Evolutionary conservation across 495 filamentous ascomycete genomes (phyloP).

Genomic region (Podospora pseudopauciseta): DNA sequence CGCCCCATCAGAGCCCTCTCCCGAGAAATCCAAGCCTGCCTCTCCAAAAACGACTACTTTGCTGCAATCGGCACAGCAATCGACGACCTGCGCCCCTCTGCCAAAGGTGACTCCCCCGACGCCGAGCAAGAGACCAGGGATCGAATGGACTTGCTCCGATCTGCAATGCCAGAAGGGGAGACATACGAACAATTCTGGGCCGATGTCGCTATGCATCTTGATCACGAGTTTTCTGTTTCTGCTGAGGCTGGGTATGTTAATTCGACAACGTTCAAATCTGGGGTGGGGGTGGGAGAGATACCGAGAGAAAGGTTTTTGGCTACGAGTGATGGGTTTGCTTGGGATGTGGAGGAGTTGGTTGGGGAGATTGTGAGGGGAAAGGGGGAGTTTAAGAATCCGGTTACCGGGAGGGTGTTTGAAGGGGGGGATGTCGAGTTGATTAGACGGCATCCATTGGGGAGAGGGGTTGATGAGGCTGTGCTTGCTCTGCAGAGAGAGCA

Average conservation of each 20-base stretch:
- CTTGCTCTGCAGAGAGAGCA: background rate
- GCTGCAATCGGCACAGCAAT: background rate
- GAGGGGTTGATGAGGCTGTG: background rate
- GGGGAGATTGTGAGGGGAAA: background rate
- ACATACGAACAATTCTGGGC: background rate
- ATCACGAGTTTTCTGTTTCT: background rate
- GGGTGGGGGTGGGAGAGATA: background rate
- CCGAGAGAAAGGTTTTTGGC: slow-evolving; percentile 4
- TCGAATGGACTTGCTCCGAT: background rate
- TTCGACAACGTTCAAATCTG: background rate
- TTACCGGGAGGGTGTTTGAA: background rate
- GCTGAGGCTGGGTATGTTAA: background rate
- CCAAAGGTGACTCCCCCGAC: background rate
- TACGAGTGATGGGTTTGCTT: background rate
- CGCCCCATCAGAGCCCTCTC: background rate
- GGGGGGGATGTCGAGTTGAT: background rate
- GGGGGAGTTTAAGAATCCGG: slow-evolving; percentile 2
- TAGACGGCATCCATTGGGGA: slow-evolving; percentile 6
- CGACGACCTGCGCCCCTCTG: background rate
- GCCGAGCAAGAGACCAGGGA: background rate
- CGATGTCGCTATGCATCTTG: slow-evolving; percentile 3
- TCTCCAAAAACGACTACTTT: background rate
- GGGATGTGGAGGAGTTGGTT: slow-evolving; percentile 3
- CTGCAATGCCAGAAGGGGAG: background rate
- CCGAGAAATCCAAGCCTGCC: background rate